Evolutionary conservation across 805 yeast genomes (phyloP).

Genomic region (Candida dajiaensis): DNA sequence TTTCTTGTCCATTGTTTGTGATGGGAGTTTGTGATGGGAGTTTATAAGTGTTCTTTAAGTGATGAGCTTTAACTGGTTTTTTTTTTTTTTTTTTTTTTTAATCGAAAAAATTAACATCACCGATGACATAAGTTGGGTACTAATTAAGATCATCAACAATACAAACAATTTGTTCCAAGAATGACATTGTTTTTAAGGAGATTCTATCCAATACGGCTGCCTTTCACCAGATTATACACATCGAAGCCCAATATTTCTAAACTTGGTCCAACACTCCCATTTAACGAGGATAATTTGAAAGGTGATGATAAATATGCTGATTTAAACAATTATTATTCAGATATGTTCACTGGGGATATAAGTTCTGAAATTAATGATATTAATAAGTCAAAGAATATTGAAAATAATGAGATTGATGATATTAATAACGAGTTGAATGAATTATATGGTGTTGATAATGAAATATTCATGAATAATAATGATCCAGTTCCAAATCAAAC

Average conservation of each 20-base stretch:
- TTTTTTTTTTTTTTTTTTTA: too few species aligned
- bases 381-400: neutral
- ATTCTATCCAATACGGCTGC: neutral
- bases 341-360: constrained; percentile 24
- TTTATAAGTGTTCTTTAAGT: too few species aligned
- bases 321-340: constrained; percentile 29
- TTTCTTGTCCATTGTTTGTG: constrained; percentile 23
- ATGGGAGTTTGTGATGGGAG: too few species aligned
- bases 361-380: neutral
- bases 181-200: neutral
- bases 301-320: constrained; percentile 24
- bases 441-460: constrained; percentile 19
- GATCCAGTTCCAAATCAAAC: neutral
- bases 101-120: neutral
- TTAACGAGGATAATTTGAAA: neutral
- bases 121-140: too few species aligned
- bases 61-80: neutral
- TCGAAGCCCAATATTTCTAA: neutral
- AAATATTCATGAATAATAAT: neutral
- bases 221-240: neutral
- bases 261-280: neutral
- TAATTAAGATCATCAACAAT: too few species aligned
- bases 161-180: neutral
- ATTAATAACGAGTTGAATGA: constrained; percentile 29
- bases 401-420: constrained; percentile 27